Percentiles rank a stretch among this genome's conserved stretches.
These are phyloP conservation scores for Mycena amicta DNA, from an alignment of 768 basidiomycete genomes.

Conservation along the genomic window DNA sequence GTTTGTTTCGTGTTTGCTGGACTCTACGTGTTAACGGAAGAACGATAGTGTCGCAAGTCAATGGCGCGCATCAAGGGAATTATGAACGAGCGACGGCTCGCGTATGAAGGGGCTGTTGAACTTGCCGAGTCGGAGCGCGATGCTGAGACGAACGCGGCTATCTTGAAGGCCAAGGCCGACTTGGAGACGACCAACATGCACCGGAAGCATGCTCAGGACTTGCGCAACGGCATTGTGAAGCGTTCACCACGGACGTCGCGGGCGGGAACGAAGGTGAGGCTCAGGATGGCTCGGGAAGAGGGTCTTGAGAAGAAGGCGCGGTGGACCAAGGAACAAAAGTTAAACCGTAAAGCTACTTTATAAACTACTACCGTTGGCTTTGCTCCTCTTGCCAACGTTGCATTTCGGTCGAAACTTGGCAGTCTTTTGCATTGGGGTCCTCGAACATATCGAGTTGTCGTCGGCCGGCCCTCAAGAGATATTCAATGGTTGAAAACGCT, in stretches of 20 bases:
- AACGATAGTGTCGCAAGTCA: slow-evolving; percentile 89
- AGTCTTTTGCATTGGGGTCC: slow-evolving; percentile 66
- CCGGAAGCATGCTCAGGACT: slow-evolving; percentile 9
- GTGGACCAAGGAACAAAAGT: slow-evolving; percentile 24
- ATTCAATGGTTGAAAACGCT: slow-evolving; percentile 71
- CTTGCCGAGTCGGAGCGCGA: slow-evolving; percentile 39
- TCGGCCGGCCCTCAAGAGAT: slow-evolving; percentile 68
- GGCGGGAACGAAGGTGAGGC: slow-evolving; percentile 11
- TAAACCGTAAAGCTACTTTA: slow-evolving; percentile 8
- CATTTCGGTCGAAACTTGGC: slow-evolving; percentile 76
- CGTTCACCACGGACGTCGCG: background rate
- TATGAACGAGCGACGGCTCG: slow-evolving; percentile 85
- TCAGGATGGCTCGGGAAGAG: background rate
- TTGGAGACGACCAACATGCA: slow-evolving; percentile 25
- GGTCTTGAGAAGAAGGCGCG: slow-evolving; percentile 13
- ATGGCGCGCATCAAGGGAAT: slow-evolving; percentile 97
- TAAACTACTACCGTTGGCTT: background rate
- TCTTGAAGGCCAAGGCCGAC: slow-evolving; percentile 31
- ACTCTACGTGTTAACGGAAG: too few species aligned
- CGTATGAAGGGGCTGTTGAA: slow-evolving; percentile 70
- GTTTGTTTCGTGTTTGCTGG: slow-evolving; percentile 40
- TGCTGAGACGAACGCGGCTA: slow-evolving; percentile 24
- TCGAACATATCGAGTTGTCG: slow-evolving; percentile 75
- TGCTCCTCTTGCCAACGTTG: slow-evolving; percentile 55
- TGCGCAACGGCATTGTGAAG: slow-evolving; percentile 5